phyloP scores from a whole-genome alignment of 2,329 filamentous ascomycete genomes.

The Pestalotiopsis sp. region DNA sequence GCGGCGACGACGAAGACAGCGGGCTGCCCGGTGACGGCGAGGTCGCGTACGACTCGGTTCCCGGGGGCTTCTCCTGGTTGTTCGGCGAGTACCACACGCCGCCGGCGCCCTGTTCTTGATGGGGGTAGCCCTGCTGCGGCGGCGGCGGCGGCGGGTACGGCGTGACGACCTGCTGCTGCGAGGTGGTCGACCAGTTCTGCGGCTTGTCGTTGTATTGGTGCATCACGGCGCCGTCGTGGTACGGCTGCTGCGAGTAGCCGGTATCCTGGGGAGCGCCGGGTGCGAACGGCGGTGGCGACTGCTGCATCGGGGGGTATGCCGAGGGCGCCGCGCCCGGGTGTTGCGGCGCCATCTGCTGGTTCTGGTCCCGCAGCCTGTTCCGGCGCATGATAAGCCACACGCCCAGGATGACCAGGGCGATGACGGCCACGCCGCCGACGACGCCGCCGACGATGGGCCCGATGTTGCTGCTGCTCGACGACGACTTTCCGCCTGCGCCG shows the following conservation, averaged over 20 bases:
- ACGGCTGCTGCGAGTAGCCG: slow-evolving; percentile 8
- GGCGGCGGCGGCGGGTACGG: slow-evolving; percentile 11
- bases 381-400: slow-evolving; percentile 45
- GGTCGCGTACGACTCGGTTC: slow-evolving; percentile 11
- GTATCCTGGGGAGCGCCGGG: slow-evolving; percentile 15
- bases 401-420: slow-evolving; percentile 42
- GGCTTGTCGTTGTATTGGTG: slow-evolving; percentile 10
- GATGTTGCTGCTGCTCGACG: slow-evolving; percentile 22
- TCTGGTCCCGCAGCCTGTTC: slow-evolving; percentile 29
- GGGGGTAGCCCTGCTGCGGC: background rate
- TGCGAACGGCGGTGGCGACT: slow-evolving; percentile 15
- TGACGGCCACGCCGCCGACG: slow-evolving; percentile 45
- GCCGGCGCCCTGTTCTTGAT: background rate
- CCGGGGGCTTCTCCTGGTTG: slow-evolving; percentile 6
- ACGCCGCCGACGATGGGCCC: slow-evolving; percentile 50
- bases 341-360: slow-evolving; percentile 18
- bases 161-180: background rate
- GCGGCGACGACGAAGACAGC: slow-evolving; percentile 20
- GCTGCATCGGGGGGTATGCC: slow-evolving; percentile 13
- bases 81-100: background rate
- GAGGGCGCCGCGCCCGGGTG: slow-evolving; percentile 2
- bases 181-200: background rate
- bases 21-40: slow-evolving; percentile 27
- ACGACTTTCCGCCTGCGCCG: slow-evolving; percentile 3
- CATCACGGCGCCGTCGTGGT: slow-evolving; percentile 14